These are phyloP conservation scores for Pseudocohnilembus persalinus DNA, from an alignment of 169 alveolate species.

Conservation along the genomic window DNA sequence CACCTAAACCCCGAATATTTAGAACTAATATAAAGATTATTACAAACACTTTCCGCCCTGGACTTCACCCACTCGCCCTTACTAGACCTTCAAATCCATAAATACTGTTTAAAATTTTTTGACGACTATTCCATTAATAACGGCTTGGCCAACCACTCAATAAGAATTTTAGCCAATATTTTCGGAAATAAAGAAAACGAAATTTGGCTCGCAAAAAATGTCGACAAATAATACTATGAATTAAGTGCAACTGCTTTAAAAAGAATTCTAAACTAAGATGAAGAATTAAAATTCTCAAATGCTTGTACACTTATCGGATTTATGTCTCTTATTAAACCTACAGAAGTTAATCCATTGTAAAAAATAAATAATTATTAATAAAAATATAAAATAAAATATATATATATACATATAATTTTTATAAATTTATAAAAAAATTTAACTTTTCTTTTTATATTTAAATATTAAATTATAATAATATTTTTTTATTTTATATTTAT, in stretches of 20 bases:
- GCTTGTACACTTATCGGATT: constrained; percentile 18
- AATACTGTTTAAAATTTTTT: too few relatives aligned
- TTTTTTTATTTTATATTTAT: too few relatives aligned
- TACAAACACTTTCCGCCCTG: background rate
- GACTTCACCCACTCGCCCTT: background rate
- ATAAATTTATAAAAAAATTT: too few relatives aligned
- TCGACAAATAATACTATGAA: background rate
- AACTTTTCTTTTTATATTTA: too few relatives aligned
- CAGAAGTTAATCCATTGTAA: constrained; percentile 9
- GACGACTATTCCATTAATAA: background rate
- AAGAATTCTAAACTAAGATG: constrained; percentile 7
- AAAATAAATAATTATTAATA: too few relatives aligned
- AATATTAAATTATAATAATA: too few relatives aligned
- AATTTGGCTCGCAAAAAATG: background rate
- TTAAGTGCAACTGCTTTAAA: constrained; percentile 15
- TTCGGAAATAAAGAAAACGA: background rate
- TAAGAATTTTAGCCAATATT: background rate
- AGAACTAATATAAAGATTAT: background rate
- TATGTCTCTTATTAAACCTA: constrained; percentile 8
- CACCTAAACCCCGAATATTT: background rate
- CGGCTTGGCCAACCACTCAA: background rate
- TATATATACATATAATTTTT: too few relatives aligned
- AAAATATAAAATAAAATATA: too few relatives aligned
- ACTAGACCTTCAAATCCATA: background rate
- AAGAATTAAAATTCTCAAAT: constrained; percentile 36